phyloP scores from a whole-genome alignment of 768 basidiomycete species.

The Tulasnella sp. region DNA sequence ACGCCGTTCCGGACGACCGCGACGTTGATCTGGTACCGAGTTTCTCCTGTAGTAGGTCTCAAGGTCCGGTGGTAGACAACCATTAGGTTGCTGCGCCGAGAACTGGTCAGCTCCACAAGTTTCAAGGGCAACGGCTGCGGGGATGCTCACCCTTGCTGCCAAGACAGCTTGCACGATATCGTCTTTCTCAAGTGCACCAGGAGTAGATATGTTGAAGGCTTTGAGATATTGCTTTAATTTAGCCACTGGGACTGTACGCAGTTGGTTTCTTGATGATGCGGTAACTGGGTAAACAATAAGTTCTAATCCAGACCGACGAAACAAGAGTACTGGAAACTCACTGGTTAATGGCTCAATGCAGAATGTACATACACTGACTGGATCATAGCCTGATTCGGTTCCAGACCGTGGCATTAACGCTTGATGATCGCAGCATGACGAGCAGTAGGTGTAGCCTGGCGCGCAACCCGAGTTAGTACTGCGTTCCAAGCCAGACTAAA shows the following conservation, averaged over 20 bases:
- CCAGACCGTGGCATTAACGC: slow-evolving; percentile 11
- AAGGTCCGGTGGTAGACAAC: slow-evolving; percentile 38
- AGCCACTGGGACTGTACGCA: slow-evolving; percentile 5
- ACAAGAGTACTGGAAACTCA: background rate
- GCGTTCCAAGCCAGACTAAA: background rate
- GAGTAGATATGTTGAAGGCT: slow-evolving; percentile 13
- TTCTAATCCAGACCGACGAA: background rate
- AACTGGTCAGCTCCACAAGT: background rate
- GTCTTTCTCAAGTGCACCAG: slow-evolving; percentile 15
- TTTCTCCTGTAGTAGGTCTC: slow-evolving; percentile 50
- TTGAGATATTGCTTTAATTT: slow-evolving; percentile 13
- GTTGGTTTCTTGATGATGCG: slow-evolving; percentile 11
- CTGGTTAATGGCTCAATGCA: slow-evolving; percentile 15
- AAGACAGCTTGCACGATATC: slow-evolving; percentile 15
- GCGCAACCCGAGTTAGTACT: background rate
- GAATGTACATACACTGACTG: slow-evolving; percentile 14
- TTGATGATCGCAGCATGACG: slow-evolving; percentile 16
- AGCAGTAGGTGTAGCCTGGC: slow-evolving; percentile 16
- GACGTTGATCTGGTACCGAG: slow-evolving; percentile 41
- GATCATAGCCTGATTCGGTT: slow-evolving; percentile 13
- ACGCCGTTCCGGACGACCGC: slow-evolving; percentile 21
- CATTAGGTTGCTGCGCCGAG: slow-evolving; percentile 37
- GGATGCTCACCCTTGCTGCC: slow-evolving; percentile 10
- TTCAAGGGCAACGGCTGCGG: background rate
- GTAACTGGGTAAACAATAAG: slow-evolving; percentile 8